Evolutionary conservation across 345 rosid species (phyloP).

Genomic region (Acer saccharum): DNA sequence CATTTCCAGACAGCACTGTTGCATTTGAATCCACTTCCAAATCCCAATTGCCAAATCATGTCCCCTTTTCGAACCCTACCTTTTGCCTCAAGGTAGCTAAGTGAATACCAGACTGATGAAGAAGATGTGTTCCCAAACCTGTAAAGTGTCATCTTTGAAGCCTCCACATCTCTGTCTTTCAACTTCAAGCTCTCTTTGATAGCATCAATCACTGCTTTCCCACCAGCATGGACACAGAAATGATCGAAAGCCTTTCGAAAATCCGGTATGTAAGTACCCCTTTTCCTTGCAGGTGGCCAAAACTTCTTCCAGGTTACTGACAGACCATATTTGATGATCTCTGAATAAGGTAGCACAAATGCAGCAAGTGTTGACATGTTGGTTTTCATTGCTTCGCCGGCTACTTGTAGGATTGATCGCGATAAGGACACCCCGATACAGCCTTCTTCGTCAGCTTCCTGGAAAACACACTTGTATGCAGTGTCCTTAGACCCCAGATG

Average conservation of each 20-base stretch:
- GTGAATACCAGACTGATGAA: conserved; percentile 26
- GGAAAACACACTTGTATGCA: conserved; percentile 31
- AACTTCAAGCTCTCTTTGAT: conserved; percentile 14
- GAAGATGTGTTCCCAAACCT: conserved; percentile 28
- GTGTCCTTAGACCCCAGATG: conserved; percentile 32
- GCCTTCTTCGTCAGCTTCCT: conserved; percentile 31
- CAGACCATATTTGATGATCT: conserved; percentile 11
- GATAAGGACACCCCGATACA: conserved; percentile 25
- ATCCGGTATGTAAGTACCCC: conserved; percentile 5
- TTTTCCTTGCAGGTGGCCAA: neutral
- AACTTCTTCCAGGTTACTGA: conserved; percentile 6
- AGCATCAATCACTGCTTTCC: conserved; percentile 25
- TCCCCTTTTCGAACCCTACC: conserved; percentile 20
- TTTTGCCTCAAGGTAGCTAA: conserved; percentile 26
- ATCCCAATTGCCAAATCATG: conserved; percentile 20
- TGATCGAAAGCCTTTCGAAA: conserved; percentile 29
- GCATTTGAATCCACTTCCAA: conserved; percentile 7
- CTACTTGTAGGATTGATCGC: conserved; percentile 21
- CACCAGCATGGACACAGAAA: conserved; percentile 29
- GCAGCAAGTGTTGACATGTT: conserved; percentile 22
- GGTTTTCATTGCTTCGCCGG: conserved; percentile 21
- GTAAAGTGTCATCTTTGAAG: conserved; percentile 28
- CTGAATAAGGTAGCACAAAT: conserved; percentile 25
- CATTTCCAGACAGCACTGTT: conserved; percentile 27
- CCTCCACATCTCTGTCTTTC: conserved; percentile 17